Evolutionary conservation across 2,329 filamentous ascomycete species (phyloP), one percentile per base, ranked within the genome.

Genomic region (Pseudopyricularia javanii): DNA sequence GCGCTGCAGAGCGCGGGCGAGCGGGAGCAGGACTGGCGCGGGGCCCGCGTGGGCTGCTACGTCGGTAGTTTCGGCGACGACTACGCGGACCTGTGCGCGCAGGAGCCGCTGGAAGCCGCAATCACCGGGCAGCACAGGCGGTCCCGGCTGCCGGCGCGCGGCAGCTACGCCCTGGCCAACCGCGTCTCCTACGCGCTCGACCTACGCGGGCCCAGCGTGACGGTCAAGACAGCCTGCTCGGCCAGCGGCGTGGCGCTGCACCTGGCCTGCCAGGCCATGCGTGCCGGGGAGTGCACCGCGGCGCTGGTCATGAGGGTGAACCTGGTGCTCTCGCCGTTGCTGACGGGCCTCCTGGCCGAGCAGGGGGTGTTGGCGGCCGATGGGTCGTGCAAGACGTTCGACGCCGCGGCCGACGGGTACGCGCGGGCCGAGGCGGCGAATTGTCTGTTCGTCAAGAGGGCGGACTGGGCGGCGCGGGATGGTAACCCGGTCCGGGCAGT

Each of bases 331-430:
- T 59, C 58, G 5, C 68, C 66, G 0, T 55, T 54, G 2, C 59
- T 62, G 34, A 64, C 60, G 4, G 60, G 63, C 6, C 54, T 60
- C 0, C 62, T 70, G 59, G 59, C 61, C 3, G 61, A 67, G 35
- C 60, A 68, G 35, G 65, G 66, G 1, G 60, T 72, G 0, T 57
- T 74, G 7, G 67, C 66, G 3, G 58, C 62, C 1, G 59, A 62
- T 1, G 67, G 64, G 32, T 56, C 63, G 32, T 60, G 61, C 47
- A 61, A 65, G 50, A 63, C 64, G 1, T 75, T 73, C 54, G 72
- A 74, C 40, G 61, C 66, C 2, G 59, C 63, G 7, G 76, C 73
- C 0, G 65, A 75, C 52, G 77, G 77, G 0, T 80, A 78, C 53
- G 74, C 65, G 0, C 67, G 74, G 6, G 75, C 71, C 2, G 77